Conservation (phyloP, 2,329 filamentous ascomycete species). For the Ceratocystis harringtonii region DNA sequence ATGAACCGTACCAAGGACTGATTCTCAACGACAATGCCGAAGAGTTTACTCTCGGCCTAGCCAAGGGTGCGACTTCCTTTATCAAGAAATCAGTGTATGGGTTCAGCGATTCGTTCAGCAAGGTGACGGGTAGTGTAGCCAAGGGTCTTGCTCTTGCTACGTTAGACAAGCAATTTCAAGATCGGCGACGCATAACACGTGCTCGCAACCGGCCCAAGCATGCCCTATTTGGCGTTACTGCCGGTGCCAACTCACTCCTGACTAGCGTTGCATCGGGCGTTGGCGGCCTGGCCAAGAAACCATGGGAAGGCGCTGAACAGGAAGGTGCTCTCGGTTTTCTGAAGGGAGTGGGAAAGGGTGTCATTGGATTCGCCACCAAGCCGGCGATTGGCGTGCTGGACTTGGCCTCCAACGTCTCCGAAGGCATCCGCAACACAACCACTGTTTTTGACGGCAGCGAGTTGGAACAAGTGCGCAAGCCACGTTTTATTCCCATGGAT, state of each 20-base stretch:
- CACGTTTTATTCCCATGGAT: constrained; percentile 80
- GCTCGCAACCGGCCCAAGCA: constrained; percentile 93
- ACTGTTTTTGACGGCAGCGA: constrained; percentile 94
- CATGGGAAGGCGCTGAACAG: constrained; percentile 87
- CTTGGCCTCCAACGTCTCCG: constrained; percentile 88
- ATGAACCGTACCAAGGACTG: constrained; percentile 94
- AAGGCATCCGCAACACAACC: constrained; percentile 95
- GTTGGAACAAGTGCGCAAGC: constrained; percentile 83
- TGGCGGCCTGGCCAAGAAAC: constrained; percentile 82
- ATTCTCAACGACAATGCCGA: constrained; percentile 93
- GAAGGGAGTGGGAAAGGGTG: constrained; percentile 91
- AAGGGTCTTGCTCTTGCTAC: constrained; percentile 93
- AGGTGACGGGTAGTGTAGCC: constrained; percentile 91
- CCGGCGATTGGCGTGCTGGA: constrained; percentile 94
- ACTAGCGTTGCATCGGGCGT: constrained; percentile 87
- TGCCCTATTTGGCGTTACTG: constrained; percentile 87
- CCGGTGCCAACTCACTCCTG: constrained; percentile 87
- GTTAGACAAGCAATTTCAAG: constrained; percentile 96
- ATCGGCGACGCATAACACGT: constrained; percentile 82
- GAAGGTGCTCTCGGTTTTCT: constrained; percentile 90
- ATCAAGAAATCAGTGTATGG: constrained; percentile 98
- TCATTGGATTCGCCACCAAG: constrained; percentile 89
- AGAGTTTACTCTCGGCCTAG: constrained; percentile 86
- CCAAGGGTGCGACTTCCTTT: constrained; percentile 90
- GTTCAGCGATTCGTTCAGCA: constrained; percentile 92